Base-by-base conservation (phyloP, 202 grass and related monocot species). In the Digitaria exilis region DNA sequence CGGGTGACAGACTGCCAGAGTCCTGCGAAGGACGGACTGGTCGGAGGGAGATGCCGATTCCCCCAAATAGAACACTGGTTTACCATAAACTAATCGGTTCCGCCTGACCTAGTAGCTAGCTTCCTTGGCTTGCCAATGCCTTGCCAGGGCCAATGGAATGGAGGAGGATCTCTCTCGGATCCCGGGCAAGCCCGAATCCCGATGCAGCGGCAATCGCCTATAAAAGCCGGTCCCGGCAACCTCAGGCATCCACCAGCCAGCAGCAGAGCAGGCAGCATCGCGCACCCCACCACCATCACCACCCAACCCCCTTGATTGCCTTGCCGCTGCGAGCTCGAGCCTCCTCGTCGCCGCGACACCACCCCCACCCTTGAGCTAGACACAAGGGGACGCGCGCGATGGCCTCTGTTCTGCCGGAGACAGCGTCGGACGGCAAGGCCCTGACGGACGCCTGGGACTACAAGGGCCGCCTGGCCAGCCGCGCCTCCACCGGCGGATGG, bases 401-500 rank as follows among this genome's bases (percentile, higher is more conserved):
- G 81, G 87, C 65, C 52, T 10, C 54, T 7, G 37, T 83, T 28
- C 69, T 89, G 67, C 89, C 83, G 51, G 76, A 87, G 56, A 82
- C 80, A 2, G 34, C 66, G 18, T 78, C 52, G 15, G 67, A 81
- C 0, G 86, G 86, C n/a, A 87, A 94, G 64, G 65, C 58, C 25
- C 61, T 94, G 16, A 76, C 87, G 41, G 92, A 97, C 64, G 92
- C 95, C 37, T 97, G 95, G 92, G 88, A 95, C 71, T 97, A 76
- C 92, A 94, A 94, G 78, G 94, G 90, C 59, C 88, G 84, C 16
- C 85, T 90, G 4, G 87, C 92, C 37, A 25, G 60, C 81, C 88
- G 86, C 44, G 60, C 81, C 39, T 26, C 59, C 73, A 90, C 86
- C 43, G 94, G 94, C 59, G 90, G 94, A 9, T 97, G 90, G 84